Conservation (phyloP, 2,329 filamentous ascomycete genomes). For the Immersiporthe knoxdaviesiana region DNA sequence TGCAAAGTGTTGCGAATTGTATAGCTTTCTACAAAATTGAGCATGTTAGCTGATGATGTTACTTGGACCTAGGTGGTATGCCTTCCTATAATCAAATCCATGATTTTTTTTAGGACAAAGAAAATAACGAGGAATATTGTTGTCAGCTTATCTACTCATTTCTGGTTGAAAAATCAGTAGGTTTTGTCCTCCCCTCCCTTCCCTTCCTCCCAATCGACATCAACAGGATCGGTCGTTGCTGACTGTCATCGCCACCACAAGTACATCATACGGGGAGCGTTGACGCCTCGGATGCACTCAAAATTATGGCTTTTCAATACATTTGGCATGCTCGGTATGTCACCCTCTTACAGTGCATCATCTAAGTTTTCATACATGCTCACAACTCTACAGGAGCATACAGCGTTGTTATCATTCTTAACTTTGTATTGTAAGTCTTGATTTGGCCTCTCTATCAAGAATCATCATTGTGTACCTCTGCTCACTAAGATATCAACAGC, state of each 20-base stretch:
- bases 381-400: constrained; percentile 45
- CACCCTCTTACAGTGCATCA: neutral
- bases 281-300: constrained; percentile 56
- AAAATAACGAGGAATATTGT: neutral
- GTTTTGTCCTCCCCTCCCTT: constrained; percentile 33
- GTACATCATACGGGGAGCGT: constrained; percentile 59
- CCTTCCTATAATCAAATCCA: neutral
- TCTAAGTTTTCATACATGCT: constrained; percentile 27
- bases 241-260: constrained; percentile 36
- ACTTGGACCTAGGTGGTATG: constrained; percentile 20
- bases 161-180: constrained; percentile 65
- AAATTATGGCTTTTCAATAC: constrained; percentile 33
- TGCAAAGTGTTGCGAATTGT: neutral
- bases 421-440: constrained; percentile 61
- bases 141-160: constrained; percentile 64
- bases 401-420: constrained; percentile 54
- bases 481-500: constrained; percentile 38
- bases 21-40: no score
- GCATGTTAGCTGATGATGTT: no score
- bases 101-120: no score
- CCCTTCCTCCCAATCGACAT: neutral
- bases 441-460: neutral
- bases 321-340: constrained; percentile 56
- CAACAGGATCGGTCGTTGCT: neutral
- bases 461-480: neutral